Base-by-base conservation (phyloP, 176 grass and related monocot species). In the Bothriochloa decipiens region DNA sequence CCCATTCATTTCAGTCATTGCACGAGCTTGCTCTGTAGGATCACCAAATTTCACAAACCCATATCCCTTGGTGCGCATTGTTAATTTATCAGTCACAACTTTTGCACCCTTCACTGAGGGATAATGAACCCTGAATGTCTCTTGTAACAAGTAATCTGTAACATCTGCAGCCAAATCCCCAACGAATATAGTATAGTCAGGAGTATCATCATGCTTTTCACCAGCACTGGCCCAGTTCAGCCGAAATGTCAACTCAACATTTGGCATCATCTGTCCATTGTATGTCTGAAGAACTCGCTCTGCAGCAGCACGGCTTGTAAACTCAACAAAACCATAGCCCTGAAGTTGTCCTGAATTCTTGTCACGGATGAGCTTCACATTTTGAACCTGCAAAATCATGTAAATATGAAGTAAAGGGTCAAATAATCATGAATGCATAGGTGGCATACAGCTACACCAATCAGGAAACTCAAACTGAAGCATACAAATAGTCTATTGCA, bases 1-100 rank as follows among this genome's bases (percentile, higher is more conserved):
- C 27, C 97, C 97, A 84, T 99, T 99, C 97, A 99, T 99, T 84
- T 99, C 96, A 55, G 91, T 88, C 96, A 99, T 96, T 52, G 96
- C 96, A 72, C 93, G 87, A 72, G 91, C 87, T 87, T 99, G 96
- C 81, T 96, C 96, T 15, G 88, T 86, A 70, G 86, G 73, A 84
- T 99, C 96, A 53, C 90, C 82, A 68, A 99, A 99, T 79, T 91
- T 96, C 15, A 99, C 91, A 92, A 99, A 99, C 3, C 96, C 96
- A 84, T 99, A 99, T 64, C 96, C 96, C 81, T 99, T 99, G 13
- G 96, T 90, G 26, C 91, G 91, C 72, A 92, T 92, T 67, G 96
- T 99, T 57, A 96, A 63, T 81, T 93, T 96, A 65, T 99, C 96
- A 42, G 91, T 99, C 6, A 99, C 96, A 89, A 99, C 91, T 79